Conservation (phyloP, 352 stramenopile genomes). For the Nothophytophthora sp. region DNA sequence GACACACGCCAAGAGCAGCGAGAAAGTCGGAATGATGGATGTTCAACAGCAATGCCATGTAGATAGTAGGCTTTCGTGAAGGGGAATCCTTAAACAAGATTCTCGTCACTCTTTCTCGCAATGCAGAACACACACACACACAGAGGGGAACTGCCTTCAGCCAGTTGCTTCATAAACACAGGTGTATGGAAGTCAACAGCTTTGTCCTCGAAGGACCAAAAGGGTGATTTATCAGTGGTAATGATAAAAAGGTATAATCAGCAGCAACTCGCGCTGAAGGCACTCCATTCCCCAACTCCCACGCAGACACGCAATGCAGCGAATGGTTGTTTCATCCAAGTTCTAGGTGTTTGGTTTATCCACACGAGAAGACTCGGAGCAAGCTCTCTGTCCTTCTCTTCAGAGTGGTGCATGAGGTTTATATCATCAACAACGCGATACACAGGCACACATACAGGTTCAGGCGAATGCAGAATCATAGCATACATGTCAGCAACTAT, state of each 20-base stretch:
- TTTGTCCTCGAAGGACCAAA: constrained; percentile 79
- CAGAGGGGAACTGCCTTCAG: constrained; percentile 13
- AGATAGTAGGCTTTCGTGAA: constrained; percentile 77
- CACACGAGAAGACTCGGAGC: constrained; percentile 41
- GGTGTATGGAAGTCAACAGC: constrained; percentile 82
- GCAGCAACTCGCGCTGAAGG: constrained; percentile 25
- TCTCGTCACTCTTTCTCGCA: constrained; percentile 64
- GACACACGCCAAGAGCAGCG: constrained; percentile 7
- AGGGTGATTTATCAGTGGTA: constrained; percentile 77
- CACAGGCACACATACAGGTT: too few species aligned
- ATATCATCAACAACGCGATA: constrained; percentile 85
- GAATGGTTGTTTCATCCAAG: constrained; percentile 60
- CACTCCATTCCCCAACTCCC: constrained; percentile 2
- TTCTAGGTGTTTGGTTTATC: constrained; percentile 68
- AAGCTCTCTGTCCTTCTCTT: constrained; percentile 32
- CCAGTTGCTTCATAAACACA: constrained; percentile 89
- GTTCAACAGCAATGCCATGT: constrained; percentile 74
- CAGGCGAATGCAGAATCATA: too few species aligned
- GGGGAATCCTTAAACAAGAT: constrained; percentile 83
- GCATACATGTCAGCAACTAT: constrained; percentile 76
- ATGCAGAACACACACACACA: constrained; percentile 18
- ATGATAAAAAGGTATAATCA: constrained; percentile 66
- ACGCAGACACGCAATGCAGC: constrained; percentile 9
- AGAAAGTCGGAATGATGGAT: constrained; percentile 56
- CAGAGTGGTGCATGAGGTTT: constrained; percentile 90